A percentile compares a stretch with the other conserved stretches of the same genome.
Evolutionary conservation across 352 stramenopile genomes (phyloP).

Genomic region (Pythium brachiatum): DNA sequence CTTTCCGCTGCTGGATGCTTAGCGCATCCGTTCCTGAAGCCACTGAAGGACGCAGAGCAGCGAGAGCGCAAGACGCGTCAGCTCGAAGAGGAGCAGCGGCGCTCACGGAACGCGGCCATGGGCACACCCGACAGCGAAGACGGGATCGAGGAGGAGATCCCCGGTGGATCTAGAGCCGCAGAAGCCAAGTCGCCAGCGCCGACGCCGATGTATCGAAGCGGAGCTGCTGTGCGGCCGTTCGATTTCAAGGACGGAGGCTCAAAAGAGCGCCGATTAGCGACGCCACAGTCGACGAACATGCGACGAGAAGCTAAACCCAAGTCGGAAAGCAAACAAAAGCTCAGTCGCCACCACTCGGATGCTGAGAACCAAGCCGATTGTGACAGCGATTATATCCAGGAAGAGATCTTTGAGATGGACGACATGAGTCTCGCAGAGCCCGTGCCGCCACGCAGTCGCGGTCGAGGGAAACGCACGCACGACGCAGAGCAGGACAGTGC

Average conservation of each 20-base stretch:
- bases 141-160: constrained; percentile 81
- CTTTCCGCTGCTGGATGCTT: constrained; percentile 52
- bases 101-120: constrained; percentile 11
- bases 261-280: background rate
- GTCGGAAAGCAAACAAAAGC: constrained; percentile 8
- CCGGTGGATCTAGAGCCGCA: constrained; percentile 25
- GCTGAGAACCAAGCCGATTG: constrained; percentile 45
- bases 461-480: background rate
- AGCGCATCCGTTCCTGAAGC: constrained; percentile 52
- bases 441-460: constrained; percentile 2
- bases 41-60: constrained; percentile 51
- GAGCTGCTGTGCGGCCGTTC: constrained; percentile 19
- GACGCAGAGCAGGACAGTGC: background rate
- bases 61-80: constrained; percentile 35
- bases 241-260: constrained; percentile 29
- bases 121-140: constrained; percentile 38
- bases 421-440: constrained; percentile 26
- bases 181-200: constrained; percentile 14
- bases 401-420: constrained; percentile 78
- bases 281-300: background rate
- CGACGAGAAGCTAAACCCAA: background rate
- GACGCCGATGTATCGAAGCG: constrained; percentile 16
- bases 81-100: constrained; percentile 39
- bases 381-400: constrained; percentile 77
- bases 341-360: constrained; percentile 3